These are phyloP conservation scores for Russula ochroleuca DNA, from an alignment of 768 basidiomycete species.

Conservation along the genomic window DNA sequence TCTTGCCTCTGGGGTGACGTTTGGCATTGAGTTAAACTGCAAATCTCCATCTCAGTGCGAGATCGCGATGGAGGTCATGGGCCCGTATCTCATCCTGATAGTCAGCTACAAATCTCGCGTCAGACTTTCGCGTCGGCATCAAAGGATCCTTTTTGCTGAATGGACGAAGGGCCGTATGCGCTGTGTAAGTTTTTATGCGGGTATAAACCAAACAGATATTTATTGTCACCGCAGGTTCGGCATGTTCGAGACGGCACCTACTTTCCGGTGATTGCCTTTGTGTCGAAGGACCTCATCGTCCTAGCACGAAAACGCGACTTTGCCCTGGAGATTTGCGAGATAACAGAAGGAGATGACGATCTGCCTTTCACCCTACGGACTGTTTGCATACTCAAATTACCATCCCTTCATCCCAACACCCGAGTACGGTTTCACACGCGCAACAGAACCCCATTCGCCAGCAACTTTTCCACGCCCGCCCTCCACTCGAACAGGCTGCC, in stretches of 20 bases:
- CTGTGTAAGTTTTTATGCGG: constrained; percentile 10
- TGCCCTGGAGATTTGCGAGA: constrained; percentile 19
- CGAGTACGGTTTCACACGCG: constrained; percentile 13
- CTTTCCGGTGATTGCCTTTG: constrained; percentile 17
- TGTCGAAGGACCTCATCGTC: constrained; percentile 19
- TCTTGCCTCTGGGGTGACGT: neutral
- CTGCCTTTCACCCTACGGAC: constrained; percentile 4
- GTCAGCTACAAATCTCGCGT: constrained; percentile 15
- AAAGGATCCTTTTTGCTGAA: constrained; percentile 15
- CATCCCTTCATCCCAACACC: constrained; percentile 7
- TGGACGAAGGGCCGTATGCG: constrained; percentile 15
- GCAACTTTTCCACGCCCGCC: neutral
- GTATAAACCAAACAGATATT: neutral
- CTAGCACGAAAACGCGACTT: constrained; percentile 20
- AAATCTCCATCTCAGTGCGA: constrained; percentile 17
- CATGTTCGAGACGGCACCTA: constrained; percentile 18
- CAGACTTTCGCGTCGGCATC: constrained; percentile 14
- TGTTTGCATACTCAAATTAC: constrained; percentile 14
- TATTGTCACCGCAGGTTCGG: constrained; percentile 10
- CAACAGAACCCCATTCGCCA: constrained; percentile 14
- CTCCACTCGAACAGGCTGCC: constrained; percentile 12
- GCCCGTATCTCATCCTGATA: constrained; percentile 11
- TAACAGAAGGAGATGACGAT: neutral
- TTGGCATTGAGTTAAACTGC: constrained; percentile 15
- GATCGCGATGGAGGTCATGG: constrained; percentile 20